Evolutionary conservation across 345 rosid species (phyloP).

Genomic region (Gossypium turneri): DNA sequence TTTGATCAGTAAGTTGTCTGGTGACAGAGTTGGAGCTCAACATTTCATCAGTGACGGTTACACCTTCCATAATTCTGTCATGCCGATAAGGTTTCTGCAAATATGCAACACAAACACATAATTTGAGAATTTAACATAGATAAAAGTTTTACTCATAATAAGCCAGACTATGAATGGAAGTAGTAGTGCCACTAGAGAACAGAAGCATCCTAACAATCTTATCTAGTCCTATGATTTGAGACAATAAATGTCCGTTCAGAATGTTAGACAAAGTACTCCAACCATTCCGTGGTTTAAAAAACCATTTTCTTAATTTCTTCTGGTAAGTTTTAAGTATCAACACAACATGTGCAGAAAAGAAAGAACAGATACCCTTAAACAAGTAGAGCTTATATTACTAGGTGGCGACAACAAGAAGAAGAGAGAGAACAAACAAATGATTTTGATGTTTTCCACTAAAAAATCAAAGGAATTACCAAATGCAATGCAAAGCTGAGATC

Average conservation of each 20-base stretch:
- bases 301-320: neutral
- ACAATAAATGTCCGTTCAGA: neutral
- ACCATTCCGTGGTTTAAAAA: neutral
- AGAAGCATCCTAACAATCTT: neutral
- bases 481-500: neutral
- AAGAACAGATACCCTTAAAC: too few species aligned
- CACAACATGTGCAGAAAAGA: neutral
- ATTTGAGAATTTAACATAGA: neutral
- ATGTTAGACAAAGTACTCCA: neutral
- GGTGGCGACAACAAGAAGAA: neutral
- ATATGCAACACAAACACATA: neutral
- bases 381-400: too few species aligned
- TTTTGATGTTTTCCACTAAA: neutral
- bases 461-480: too few species aligned
- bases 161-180: neutral
- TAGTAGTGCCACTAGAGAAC: neutral
- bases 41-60: constrained; percentile 85
- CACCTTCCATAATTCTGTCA: constrained; percentile 53
- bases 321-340: neutral
- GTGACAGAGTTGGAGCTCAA: constrained; percentile 65
- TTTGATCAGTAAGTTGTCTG: constrained; percentile 85
- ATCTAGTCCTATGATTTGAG: neutral
- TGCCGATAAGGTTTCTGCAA: constrained; percentile 48
- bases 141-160: neutral
- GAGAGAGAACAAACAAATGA: neutral